These are phyloP conservation scores for Solanum sitiens DNA, from an alignment of 257 asterid genomes.

Conservation along the genomic window DNA sequence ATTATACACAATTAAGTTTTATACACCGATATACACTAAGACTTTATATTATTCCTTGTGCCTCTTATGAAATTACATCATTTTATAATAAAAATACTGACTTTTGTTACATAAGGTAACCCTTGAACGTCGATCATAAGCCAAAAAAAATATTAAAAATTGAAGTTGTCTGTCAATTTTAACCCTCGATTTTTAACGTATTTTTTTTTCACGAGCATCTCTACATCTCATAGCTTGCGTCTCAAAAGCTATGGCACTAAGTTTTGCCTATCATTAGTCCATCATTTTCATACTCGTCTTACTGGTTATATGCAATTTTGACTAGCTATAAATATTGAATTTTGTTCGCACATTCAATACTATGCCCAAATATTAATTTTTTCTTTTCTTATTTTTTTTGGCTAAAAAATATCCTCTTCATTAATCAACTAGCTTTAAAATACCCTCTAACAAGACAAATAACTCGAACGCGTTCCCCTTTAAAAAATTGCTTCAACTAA, in stretches of 20 bases:
- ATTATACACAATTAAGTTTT: background rate
- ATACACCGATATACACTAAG: too few species aligned
- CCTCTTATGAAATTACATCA: background rate
- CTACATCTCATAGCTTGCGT: too few species aligned
- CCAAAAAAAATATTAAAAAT: too few species aligned
- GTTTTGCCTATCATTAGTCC: background rate
- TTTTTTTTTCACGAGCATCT: too few species aligned
- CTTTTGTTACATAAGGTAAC: background rate
- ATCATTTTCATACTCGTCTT: too few species aligned
- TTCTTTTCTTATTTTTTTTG: too few species aligned
- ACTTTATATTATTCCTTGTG: background rate
- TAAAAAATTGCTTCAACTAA: too few species aligned
- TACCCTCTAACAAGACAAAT: background rate
- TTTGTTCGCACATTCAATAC: too few species aligned
- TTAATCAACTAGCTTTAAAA: background rate
- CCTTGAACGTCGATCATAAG: background rate
- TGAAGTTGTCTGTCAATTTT: background rate
- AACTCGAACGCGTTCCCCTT: too few species aligned
- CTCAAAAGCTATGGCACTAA: too few species aligned
- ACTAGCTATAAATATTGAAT: background rate
- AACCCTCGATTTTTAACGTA: background rate
- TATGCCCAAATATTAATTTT: too few species aligned
- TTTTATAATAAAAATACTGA: too few species aligned
- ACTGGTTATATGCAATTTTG: background rate
- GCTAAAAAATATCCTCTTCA: background rate